Percentiles rank a stretch among this genome's conserved stretches.
phyloP scores from a whole-genome alignment of 768 basidiomycete genomes.

The Xerocomus potaroensis region DNA sequence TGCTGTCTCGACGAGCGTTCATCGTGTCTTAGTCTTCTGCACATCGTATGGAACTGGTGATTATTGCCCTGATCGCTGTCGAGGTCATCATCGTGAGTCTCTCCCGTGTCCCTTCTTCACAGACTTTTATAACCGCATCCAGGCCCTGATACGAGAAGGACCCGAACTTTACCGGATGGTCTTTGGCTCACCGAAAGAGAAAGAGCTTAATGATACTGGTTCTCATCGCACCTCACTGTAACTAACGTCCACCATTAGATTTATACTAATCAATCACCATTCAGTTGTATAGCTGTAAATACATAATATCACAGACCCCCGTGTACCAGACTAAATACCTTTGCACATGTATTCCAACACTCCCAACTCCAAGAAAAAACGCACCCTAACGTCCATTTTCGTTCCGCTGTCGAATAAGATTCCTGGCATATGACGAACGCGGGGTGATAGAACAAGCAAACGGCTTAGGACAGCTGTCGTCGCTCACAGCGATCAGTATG shows the following conservation, averaged over 20 bases:
- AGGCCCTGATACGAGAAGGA: constrained; percentile 76
- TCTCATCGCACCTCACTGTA: background rate
- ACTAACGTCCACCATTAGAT: background rate
- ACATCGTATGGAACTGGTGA: constrained; percentile 93
- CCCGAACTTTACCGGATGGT: constrained; percentile 68
- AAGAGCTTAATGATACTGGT: background rate
- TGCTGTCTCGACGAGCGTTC: background rate
- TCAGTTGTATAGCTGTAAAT: constrained; percentile 1
- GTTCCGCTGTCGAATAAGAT: constrained; percentile 15
- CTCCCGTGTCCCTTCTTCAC: background rate
- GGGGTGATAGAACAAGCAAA: constrained; percentile 23
- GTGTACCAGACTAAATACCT: background rate
- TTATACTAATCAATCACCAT: constrained; percentile 5
- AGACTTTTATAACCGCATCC: background rate
- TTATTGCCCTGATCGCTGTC: constrained; percentile 91
- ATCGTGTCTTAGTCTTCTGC: constrained; percentile 61
- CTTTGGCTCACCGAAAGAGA: constrained; percentile 18
- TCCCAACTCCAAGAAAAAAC: background rate
- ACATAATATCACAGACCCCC: constrained; percentile 3
- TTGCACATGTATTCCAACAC: background rate
- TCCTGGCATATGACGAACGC: constrained; percentile 10
- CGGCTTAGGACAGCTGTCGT: constrained; percentile 19
- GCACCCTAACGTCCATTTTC: background rate
- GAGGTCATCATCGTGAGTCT: constrained; percentile 86
- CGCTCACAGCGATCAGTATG: constrained; percentile 1